A percentile compares a stretch with the other conserved stretches of the same genome.
Conservation (phyloP, 169 alveolate species). For the Theileria luwenshuni region DNA sequence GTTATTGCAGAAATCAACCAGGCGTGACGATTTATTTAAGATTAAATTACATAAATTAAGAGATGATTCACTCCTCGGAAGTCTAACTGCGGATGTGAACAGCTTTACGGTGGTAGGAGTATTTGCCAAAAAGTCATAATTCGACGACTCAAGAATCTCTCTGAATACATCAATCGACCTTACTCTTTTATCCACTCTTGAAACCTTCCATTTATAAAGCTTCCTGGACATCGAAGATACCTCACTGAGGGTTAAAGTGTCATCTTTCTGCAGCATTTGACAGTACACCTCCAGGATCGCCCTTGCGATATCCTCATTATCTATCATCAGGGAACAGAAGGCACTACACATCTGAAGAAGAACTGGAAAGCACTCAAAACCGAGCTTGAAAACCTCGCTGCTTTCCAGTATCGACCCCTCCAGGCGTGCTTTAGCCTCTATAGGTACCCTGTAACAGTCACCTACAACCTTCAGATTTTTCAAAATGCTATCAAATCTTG, state of each 20-base stretch:
- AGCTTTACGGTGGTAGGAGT: constrained; percentile 31
- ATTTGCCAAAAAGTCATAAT: constrained; percentile 7
- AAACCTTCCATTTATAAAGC: constrained; percentile 28
- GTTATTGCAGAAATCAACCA: constrained; percentile 8
- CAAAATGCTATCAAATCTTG: constrained; percentile 2
- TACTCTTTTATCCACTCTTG: neutral
- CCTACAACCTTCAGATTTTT: constrained; percentile 45
- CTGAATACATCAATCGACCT: constrained; percentile 14
- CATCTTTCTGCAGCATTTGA: constrained; percentile 20
- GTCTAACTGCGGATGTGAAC: constrained; percentile 27
- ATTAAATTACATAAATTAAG: neutral
- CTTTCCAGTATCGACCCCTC: constrained; percentile 50
- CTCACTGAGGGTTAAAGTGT: constrained; percentile 8
- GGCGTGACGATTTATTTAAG: neutral
- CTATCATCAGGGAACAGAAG: constrained; percentile 17
- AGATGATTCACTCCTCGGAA: constrained; percentile 13
- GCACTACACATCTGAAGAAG: constrained; percentile 2
- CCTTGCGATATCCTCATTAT: constrained; percentile 23
- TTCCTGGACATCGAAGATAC: neutral
- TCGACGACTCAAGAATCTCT: neutral
- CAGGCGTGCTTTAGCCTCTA: constrained; percentile 30
- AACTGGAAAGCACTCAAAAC: constrained; percentile 4
- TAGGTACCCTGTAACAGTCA: constrained; percentile 46
- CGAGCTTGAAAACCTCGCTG: constrained; percentile 3
- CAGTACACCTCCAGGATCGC: constrained; percentile 9